Evolutionary conservation across 2,329 filamentous ascomycete genomes (phyloP), one percentile per base, ranked within the genome.

Genomic region (Stenocarpella maydis): DNA sequence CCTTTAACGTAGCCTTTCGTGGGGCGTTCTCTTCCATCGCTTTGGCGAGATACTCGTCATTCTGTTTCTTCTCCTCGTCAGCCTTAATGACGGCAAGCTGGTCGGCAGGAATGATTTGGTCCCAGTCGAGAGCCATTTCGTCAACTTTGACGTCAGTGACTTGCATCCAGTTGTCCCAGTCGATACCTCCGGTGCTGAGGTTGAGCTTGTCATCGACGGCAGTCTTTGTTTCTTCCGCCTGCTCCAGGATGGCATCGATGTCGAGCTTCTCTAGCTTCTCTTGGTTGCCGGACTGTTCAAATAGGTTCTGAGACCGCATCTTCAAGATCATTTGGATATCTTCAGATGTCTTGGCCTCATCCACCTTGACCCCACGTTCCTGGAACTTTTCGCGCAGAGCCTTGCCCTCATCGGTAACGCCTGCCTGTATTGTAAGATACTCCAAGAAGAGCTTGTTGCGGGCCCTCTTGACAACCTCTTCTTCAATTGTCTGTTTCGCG

Each of bases 91-190:
- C 91, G 19, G 95, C 95, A 21, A 99, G 87, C 76, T 97, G 91
- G 9, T 97, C 94, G 70, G 95, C 94, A 0, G 96, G 97, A 74
- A 99, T 98, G 75, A 99, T 99, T 74, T 98, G 92, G 76, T 99
- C 96, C 96, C 96, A 99, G 74, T 97, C 94, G 31, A 98, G 90
- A 73, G 84, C 82, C 60, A 89, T 83, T 63, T 90, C 87, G 70
- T 98, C 93, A 28, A 98, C 92, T 81, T 98, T 98, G 80, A 98
- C 95, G 79, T 99, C 96, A 1, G 96, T 98, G 76, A 97, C 97
- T 77, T 98, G 94, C 83, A 99, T 90, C 80, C 98, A 99, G 72
- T 97, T 97, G 78, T 98, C 95, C 82, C 96, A 90, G 74, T 90
- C 87, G 60, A 90, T 90, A 67, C 87, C 96, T 76, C 96, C 97